Base-by-base conservation (phyloP, 2,329 filamentous ascomycete genomes). In the Penicillium fuscoglaucum region DNA sequence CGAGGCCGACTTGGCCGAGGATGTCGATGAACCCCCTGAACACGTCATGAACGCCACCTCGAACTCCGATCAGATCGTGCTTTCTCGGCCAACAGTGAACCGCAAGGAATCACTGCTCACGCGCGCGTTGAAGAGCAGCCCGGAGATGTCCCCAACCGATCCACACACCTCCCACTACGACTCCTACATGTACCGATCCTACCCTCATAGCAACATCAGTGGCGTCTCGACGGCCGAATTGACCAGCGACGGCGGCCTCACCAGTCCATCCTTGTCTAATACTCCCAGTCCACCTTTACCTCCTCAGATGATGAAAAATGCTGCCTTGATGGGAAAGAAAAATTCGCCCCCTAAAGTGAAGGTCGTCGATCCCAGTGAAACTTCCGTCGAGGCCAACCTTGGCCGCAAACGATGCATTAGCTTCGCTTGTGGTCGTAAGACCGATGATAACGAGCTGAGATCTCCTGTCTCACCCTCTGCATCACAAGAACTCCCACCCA, bases 231-330 rank as follows among this genome's bases (percentile, higher is more conserved):
- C 91, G 3, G 90, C 90, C 39, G 93, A 97, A 64, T 82, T 98
- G 57, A 97, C 92, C n/a, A 97, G 93, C 75, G 95, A 97, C 70
- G 95, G 90, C 58, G 93, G 91, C 59, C 79, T 96, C 59, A 96
- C 93, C 19, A 97, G 91, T 69, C 92, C 93, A 43, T 89, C 91
- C n/a, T 83, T 91, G 56, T 90, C 91, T 37, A 91, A 86, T 73
- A 93, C 91, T 0, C 91, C 93, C 0, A 98, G 93, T 70, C 93
- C 95, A 19, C 91, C 91, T n/a, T 81, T 88, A 3, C 82, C 87
- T 1, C 64, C 75, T 54, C 74, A 73, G 39, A 72, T 74, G 60
- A 65, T 69, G 60, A 57, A 61, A 43, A 67, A 74, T 39, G 57
- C 67, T 13, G 46, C 59, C 8, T 57, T 61, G 61, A 19, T 45